These are phyloP conservation scores for Leptodontidium sp. DNA, from an alignment of 2,329 filamentous ascomycete genomes.

Conservation along the genomic window DNA sequence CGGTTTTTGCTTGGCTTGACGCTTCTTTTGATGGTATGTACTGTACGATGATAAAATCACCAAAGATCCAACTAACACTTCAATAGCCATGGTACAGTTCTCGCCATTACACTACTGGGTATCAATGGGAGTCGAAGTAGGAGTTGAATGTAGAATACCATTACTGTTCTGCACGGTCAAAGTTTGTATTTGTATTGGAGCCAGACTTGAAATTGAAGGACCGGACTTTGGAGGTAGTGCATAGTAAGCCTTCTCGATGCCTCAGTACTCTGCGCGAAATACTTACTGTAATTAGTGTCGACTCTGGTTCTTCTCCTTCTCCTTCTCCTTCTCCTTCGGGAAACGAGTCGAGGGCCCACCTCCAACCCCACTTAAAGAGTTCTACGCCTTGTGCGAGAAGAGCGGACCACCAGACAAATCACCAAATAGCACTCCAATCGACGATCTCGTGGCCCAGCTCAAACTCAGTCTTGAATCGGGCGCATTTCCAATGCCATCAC, in stretches of 20 bases:
- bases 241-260: not conserved
- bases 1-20: constrained; percentile 51
- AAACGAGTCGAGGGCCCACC: constrained; percentile 32
- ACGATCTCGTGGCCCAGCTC: not conserved
- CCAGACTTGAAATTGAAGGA: constrained; percentile 39
- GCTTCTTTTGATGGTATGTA: constrained; percentile 44
- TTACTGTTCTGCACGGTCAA: constrained; percentile 50
- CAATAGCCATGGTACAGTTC: constrained; percentile 41
- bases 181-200: constrained; percentile 46
- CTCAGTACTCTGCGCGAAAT: not conserved
- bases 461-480: constrained; percentile 23
- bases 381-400: constrained; percentile 22
- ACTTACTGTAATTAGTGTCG: constrained; percentile 26
- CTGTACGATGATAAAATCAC: not conserved
- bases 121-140: constrained; percentile 42
- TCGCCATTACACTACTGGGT: constrained; percentile 48
- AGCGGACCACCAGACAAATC: constrained; percentile 14
- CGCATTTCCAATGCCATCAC: constrained; percentile 6
- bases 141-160: constrained; percentile 49
- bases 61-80: not conserved
- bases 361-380: constrained; percentile 14
- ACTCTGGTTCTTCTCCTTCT: constrained; percentile 36
- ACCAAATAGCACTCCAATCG: not conserved
- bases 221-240: constrained; percentile 39
- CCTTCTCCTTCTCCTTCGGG: constrained; percentile 40